phyloP scores from a whole-genome alignment of 805 yeast species.

The Wickerhamiella cacticola region DNA sequence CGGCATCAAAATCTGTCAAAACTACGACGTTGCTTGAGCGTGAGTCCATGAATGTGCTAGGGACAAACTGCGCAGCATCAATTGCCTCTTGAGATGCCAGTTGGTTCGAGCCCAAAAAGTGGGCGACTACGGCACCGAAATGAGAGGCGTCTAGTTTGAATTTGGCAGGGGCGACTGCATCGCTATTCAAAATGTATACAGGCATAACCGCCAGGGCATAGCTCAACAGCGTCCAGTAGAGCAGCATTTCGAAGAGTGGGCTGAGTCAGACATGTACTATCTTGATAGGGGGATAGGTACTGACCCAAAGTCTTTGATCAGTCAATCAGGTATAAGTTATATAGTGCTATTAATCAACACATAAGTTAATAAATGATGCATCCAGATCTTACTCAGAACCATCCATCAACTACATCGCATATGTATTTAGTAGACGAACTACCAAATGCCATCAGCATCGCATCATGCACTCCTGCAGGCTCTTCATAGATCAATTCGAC shows the following conservation, averaged over 20 bases:
- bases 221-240: constrained; percentile 1
- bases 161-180: constrained; percentile 10
- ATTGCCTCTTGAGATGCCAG: constrained; percentile 12
- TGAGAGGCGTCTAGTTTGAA: constrained; percentile 13
- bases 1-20: constrained; percentile 17
- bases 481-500: constrained; percentile 17
- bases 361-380: too few relatives aligned
- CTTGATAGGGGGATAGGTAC: background rate
- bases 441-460: constrained; percentile 18
- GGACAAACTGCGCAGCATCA: constrained; percentile 15
- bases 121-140: constrained; percentile 17
- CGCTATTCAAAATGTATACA: constrained; percentile 18
- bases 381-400: too few relatives aligned
- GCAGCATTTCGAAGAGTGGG: background rate
- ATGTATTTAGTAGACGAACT: constrained; percentile 16
- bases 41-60: constrained; percentile 18
- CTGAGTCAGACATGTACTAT: constrained; percentile 7
- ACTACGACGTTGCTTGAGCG: constrained; percentile 18
- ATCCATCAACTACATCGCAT: background rate
- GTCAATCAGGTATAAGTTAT: too few relatives aligned
- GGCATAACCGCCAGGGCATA: constrained; percentile 15
- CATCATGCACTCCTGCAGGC: constrained; percentile 21
- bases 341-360: too few relatives aligned
- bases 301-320: too few relatives aligned
- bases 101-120: constrained; percentile 18